Evolutionary conservation across 169 alveolate genomes (phyloP), one percentile per base, ranked within the genome.

Genomic region (Eimeria necatrix): DNA sequence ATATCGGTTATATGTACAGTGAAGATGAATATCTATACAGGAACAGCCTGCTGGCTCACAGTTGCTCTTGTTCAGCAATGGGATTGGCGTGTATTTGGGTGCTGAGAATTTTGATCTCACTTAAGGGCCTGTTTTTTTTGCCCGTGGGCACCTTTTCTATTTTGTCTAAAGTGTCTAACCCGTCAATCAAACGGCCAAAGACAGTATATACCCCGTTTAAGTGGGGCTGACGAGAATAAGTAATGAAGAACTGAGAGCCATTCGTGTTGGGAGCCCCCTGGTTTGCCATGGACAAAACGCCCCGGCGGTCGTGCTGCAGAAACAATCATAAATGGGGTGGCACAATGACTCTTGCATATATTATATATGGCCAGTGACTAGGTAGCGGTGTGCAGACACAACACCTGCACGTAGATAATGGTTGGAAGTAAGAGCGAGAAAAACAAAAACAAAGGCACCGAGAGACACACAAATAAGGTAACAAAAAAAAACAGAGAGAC

Each of bases 171-270:
- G 99, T 98, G 94, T 98, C 99, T 95, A 98, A 84, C 24, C 99
- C 99, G 89, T 98, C 99, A 0, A 98, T 98, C 48, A 98, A 96
- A 98, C 98, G 97, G 52, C 99, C 99, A 96, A 98, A 98, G 56
- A 98, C 98, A 16, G 99, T 97, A 97, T 97, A 98, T 46, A 93
- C 97, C 48, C 99, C 99, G 89, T 98, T 98, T 48, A 98, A 97
- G 84, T 98, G 99, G 51, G 99, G 98, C 90, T 97, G 98, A 76
- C 98, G 97, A 7, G 99, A 97, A 95, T 98, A 98, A 52, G 99
- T 98, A 84, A 98, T 97, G 96, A 98, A 98, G 95, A 98, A 98
- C 96, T 98, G 99, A 18, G 99, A 98, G 52, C 99, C 99, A 92
- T 98, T 98, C 93, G 99, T 98, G 94, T 98, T 97, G 10, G 98